Percentiles rank a stretch among this genome's conserved stretches.
Evolutionary conservation across 1,284 basidiomycete genomes (phyloP).

Genomic region (Rhodotorula glutinis): DNA sequence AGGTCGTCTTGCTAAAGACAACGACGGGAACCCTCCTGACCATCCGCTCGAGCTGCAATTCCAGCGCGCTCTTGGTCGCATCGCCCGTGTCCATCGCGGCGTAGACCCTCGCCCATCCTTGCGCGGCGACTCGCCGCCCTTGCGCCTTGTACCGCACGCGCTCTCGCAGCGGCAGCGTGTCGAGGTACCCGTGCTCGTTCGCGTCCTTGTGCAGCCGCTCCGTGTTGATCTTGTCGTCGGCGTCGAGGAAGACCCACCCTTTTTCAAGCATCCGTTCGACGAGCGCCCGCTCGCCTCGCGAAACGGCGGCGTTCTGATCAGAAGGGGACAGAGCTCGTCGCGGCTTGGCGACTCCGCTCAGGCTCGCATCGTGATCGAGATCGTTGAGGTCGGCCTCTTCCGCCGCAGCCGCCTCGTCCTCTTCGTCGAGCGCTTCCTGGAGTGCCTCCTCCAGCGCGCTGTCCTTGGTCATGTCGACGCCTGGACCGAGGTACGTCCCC

Average conservation of each 20-base stretch:
- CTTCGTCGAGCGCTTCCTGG: not conserved
- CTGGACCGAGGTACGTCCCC: conserved; percentile 23
- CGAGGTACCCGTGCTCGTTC: conserved; percentile 4
- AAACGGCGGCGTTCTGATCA: not conserved
- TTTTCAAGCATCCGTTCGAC: conserved; percentile 16
- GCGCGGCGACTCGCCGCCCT: conserved; percentile 7
- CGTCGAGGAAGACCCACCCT: conserved; percentile 31
- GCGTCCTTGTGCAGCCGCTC: conserved; percentile 20
- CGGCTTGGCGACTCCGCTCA: too few species aligned
- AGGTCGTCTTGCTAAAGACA: conserved; percentile 77
- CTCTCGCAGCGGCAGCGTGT: conserved; percentile 25
- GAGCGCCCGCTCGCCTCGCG: conserved; percentile 2
- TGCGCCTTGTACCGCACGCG: conserved; percentile 20
- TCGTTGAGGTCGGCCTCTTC: not conserved
- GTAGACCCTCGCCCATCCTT: conserved; percentile 30
- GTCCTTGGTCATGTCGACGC: conserved; percentile 32
- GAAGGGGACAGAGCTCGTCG: too few species aligned
- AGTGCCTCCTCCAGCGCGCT: not conserved
- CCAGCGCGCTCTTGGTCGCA: conserved; percentile 29
- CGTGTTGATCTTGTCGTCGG: conserved; percentile 25
- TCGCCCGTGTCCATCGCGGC: conserved; percentile 8
- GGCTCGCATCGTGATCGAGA: too few species aligned
- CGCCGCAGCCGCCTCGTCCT: not conserved
- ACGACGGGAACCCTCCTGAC: conserved; percentile 62
- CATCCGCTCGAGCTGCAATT: conserved; percentile 52